phyloP scores from a whole-genome alignment of 345 rosid genomes.

The Bruguiera sexangula region DNA sequence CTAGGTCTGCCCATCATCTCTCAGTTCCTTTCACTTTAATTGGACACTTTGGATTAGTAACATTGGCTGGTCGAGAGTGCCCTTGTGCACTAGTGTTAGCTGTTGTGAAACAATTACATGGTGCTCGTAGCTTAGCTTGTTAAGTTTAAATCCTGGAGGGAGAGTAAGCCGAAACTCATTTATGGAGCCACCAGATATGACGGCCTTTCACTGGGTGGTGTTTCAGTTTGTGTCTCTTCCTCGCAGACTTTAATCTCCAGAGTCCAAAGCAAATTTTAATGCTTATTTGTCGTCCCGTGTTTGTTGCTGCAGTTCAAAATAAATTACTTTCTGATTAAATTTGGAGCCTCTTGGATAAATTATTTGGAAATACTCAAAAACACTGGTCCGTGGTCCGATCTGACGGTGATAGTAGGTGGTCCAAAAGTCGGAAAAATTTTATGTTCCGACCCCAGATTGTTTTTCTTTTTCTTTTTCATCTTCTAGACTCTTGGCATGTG shows the following conservation, averaged over 20 bases:
- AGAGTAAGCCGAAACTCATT: too few species aligned
- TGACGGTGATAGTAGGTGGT: neutral
- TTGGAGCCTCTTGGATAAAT: too few species aligned
- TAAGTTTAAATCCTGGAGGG: neutral
- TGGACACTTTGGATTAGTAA: neutral
- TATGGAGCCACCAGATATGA: too few species aligned
- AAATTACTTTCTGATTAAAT: too few species aligned
- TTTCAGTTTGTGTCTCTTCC: too few species aligned
- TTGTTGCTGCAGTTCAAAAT: too few species aligned
- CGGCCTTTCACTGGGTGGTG: too few species aligned
- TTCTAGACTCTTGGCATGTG: too few species aligned
- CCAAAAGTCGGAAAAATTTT: neutral
- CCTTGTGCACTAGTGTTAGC: neutral
- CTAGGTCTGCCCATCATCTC: slow-evolving; percentile 14
- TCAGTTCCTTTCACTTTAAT: neutral
- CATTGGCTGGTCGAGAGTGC: neutral
- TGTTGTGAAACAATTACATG: neutral
- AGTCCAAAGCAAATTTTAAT: neutral
- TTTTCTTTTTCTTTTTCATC: too few species aligned
- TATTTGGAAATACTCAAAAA: too few species aligned
- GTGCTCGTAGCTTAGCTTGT: neutral
- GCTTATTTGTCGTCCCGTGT: neutral
- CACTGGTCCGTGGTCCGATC: neutral
- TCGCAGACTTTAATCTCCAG: too few species aligned
- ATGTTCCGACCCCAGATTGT: too few species aligned